Conservation (phyloP, 257 asterid species). For the Leptodermis oblonga region DNA sequence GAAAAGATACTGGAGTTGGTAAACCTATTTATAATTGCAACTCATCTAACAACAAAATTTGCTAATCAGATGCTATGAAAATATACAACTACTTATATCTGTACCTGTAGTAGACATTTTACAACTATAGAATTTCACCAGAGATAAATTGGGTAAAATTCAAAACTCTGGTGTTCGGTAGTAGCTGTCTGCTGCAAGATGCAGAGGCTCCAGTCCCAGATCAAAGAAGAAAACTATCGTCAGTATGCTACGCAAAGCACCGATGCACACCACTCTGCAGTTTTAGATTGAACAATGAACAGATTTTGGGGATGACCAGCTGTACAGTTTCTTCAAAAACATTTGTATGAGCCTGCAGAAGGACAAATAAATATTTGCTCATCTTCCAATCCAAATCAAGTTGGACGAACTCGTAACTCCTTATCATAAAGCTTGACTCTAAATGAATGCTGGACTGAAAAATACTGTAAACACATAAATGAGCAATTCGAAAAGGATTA, state of each 20-base stretch:
- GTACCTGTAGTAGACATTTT: neutral
- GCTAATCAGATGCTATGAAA: neutral
- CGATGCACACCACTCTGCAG: neutral
- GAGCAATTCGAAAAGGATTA: neutral
- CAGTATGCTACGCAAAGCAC: constrained; percentile 9
- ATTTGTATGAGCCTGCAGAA: constrained; percentile 16
- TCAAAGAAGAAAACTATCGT: neutral
- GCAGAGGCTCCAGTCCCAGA: neutral
- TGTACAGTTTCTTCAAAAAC: constrained; percentile 13
- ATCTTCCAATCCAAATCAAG: neutral
- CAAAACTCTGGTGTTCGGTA: neutral
- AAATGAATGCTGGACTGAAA: neutral
- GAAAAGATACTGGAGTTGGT: neutral
- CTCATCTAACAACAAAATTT: constrained; percentile 13
- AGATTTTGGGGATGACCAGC: constrained; percentile 9
- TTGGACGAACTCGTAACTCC: neutral
- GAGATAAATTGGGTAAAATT: constrained; percentile 9
- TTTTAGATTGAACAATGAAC: constrained; percentile 3
- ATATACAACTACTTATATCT: constrained; percentile 8
- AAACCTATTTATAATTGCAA: constrained; percentile 1
- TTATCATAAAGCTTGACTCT: neutral
- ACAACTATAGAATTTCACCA: constrained; percentile 5
- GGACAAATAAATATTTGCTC: neutral
- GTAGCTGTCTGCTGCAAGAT: neutral
- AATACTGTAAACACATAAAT: too few relatives aligned